phyloP scores from a whole-genome alignment of 192 early-diverging fungal genomes.

The Gigaspora rosea region DNA sequence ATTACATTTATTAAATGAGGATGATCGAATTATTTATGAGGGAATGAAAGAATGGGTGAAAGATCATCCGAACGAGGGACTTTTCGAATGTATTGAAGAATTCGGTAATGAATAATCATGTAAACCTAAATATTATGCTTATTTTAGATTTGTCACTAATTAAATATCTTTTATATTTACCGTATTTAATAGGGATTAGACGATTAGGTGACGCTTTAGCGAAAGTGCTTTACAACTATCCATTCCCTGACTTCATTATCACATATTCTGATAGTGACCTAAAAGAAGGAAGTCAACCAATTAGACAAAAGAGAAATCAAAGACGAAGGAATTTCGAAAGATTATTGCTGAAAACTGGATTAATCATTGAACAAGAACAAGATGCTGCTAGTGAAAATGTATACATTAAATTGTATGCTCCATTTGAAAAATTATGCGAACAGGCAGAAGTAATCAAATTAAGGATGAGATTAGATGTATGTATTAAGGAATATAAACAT shows the following conservation, averaged over 20 bases:
- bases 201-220: slow-evolving; percentile 44
- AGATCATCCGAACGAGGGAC: slow-evolving; percentile 33
- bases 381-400: slow-evolving; percentile 41
- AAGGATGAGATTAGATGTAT: slow-evolving; percentile 43
- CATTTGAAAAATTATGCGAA: slow-evolving; percentile 46
- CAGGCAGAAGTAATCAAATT: slow-evolving; percentile 41
- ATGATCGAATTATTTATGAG: slow-evolving; percentile 39
- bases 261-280: slow-evolving; percentile 34
- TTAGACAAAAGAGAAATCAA: slow-evolving; percentile 12
- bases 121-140: neutral
- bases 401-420: slow-evolving; percentile 45
- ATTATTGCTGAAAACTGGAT: slow-evolving; percentile 38
- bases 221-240: slow-evolving; percentile 41
- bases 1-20: slow-evolving; percentile 36
- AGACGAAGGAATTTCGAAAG: slow-evolving; percentile 42
- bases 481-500: neutral
- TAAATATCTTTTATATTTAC: too few relatives aligned
- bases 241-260: slow-evolving; percentile 45
- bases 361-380: slow-evolving; percentile 45
- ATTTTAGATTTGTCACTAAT: neutral
- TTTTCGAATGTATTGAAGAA: slow-evolving; percentile 38
- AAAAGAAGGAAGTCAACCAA: slow-evolving; percentile 35
- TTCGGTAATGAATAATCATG: slow-evolving; percentile 31
- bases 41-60: slow-evolving; percentile 33
- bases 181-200: slow-evolving; percentile 32